Base-by-base conservation (phyloP, 192 early-diverging fungal species). In the Diversispora epigaea region DNA sequence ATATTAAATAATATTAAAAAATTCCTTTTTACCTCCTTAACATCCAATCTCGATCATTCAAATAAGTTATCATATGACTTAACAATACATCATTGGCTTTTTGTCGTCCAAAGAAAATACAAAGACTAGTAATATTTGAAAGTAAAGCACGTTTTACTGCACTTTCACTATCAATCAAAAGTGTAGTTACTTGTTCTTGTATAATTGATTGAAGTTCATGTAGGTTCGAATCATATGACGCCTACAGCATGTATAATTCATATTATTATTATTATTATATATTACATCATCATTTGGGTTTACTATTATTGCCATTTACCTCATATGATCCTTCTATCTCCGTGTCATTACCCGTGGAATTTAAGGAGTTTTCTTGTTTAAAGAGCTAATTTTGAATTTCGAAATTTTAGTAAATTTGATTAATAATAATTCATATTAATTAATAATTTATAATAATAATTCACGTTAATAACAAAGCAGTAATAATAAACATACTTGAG, bases 31-130 rank as follows among this genome's bases (percentile, higher is more conserved):
- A 93, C 92, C 89, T 86, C 84, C 97, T 85, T 62, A 99, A 82
- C 80, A 91, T 89, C 97, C 96, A 98, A 75, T 99, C 96, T 32
- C 89, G 85, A 66, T 96, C 97, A 80, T 99, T 99, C 61, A 99
- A 83, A 70, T 96, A 99, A 0, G 97, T 99, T 62, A 99, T 96
- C 80, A 97, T 92, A 78, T 99, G 97, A 40, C 91, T 90, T 12
- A 98, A 79, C 40, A 96, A 76, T 1, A 94, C 86, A 78, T 96
- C 94, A 69, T 93, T 92, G 0, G 93, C 88, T 49, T 89, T 86
- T 65, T 92, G 90, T 14, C 89, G 85, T 22, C 94, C 94, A 76
- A 96, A 90, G 65, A 96, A 94, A 43, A 93, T 83, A 71, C 92
- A 93, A 19, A 96, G 79, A 17, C 89, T 86, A 4, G 93, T 84